These are phyloP conservation scores for Septoria petroselini DNA, from an alignment of 2,329 filamentous ascomycete species.

Conservation along the genomic window DNA sequence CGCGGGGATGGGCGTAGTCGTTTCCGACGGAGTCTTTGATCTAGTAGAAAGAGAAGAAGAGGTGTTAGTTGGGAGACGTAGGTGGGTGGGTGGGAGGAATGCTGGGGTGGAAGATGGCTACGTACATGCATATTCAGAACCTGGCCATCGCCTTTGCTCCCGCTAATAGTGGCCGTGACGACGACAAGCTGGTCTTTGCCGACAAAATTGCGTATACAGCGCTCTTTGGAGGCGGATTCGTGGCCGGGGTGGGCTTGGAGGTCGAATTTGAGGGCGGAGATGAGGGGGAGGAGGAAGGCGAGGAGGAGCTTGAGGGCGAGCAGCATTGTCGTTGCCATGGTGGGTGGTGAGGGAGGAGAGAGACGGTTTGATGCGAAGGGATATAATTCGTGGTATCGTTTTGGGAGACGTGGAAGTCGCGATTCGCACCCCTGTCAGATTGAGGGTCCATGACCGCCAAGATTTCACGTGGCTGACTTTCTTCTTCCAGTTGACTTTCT, in stretches of 20 bases:
- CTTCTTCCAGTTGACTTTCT: too few relatives aligned
- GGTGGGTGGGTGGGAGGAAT: not conserved
- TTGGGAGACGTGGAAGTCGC: too few relatives aligned
- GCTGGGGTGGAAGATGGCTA: slow-evolving; percentile 26
- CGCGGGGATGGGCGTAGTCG: slow-evolving; percentile 87
- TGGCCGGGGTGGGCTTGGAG: slow-evolving; percentile 66
- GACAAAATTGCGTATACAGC: slow-evolving; percentile 97
- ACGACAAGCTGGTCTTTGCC: slow-evolving; percentile 88
- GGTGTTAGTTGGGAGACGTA: not conserved
- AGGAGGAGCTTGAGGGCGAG: slow-evolving; percentile 35
- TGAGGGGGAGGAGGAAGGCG: slow-evolving; percentile 42
- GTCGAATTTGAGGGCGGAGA: slow-evolving; percentile 85
- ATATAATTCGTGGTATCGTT: too few relatives aligned
- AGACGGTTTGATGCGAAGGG: too few relatives aligned
- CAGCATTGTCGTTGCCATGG: slow-evolving; percentile 1
- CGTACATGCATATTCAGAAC: slow-evolving; percentile 87
- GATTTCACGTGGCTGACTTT: too few relatives aligned
- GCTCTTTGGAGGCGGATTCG: slow-evolving; percentile 64
- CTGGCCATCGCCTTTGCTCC: slow-evolving; percentile 88
- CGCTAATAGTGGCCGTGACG: slow-evolving; percentile 83
- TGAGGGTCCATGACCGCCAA: too few relatives aligned
- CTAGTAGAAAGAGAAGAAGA: slow-evolving; percentile 48
- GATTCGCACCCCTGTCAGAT: too few relatives aligned
- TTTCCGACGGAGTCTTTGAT: slow-evolving; percentile 95
- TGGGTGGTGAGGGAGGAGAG: not conserved